These are phyloP conservation scores for Artemisia argyi DNA, from an alignment of 129 eudicot genomes.

Conservation along the genomic window DNA sequence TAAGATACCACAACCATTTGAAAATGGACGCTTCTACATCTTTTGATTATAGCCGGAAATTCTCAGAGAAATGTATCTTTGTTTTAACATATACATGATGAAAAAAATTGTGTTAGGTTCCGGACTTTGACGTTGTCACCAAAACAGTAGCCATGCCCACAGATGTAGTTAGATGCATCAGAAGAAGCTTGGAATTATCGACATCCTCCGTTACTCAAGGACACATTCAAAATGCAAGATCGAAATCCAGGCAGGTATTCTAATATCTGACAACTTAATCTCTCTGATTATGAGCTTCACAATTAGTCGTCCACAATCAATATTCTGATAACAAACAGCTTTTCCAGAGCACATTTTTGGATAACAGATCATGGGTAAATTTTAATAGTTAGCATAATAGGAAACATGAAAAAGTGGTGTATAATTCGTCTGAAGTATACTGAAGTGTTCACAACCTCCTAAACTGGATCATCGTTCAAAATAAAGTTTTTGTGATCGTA, in stretches of 20 bases:
- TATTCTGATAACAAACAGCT: background rate
- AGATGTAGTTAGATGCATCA: slow-evolving; percentile 50
- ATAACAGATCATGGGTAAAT: no score
- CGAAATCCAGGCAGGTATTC: slow-evolving; percentile 50
- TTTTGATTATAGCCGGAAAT: background rate
- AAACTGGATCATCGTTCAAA: background rate
- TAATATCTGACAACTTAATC: slow-evolving; percentile 16
- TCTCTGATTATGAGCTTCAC: slow-evolving; percentile 4
- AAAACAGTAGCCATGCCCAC: slow-evolving; percentile 63
- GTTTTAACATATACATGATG: slow-evolving; percentile 2
- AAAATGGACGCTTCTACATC: background rate
- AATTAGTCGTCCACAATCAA: background rate
- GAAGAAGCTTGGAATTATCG: slow-evolving; percentile 63
- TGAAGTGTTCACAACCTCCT: background rate
- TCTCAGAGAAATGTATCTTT: background rate
- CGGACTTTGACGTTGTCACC: slow-evolving; percentile 67
- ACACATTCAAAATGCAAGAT: slow-evolving; percentile 28
- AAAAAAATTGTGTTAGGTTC: slow-evolving; percentile 45
- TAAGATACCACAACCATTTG: background rate
- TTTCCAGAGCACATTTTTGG: background rate
- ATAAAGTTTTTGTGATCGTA: background rate
- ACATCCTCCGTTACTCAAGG: slow-evolving; percentile 37
- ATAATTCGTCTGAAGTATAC: background rate
- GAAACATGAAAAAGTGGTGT: background rate
- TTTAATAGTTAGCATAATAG: background rate